Base-by-base conservation (phyloP, 805 yeast species). In the Pichia paraexigua region DNA sequence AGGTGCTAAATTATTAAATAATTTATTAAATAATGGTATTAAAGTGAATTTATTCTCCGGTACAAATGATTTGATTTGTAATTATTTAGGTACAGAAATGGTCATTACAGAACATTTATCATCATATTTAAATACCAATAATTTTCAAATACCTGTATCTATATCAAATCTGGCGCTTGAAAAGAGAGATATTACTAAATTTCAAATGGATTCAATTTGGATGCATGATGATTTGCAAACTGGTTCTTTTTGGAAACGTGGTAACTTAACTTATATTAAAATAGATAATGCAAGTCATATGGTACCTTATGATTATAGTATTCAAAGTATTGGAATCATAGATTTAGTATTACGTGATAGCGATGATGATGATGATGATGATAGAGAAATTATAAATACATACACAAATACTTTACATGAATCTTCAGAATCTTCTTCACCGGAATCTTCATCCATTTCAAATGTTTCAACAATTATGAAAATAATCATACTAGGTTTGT, bases 221-320 rank as follows among this genome's bases (percentile, higher is more conserved):
- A 55, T 63, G 20, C 76, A 75, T 61, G 69, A 75, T 53, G 65
- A 68, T 15, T 53, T 58, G 9, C 53, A 52, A 11, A 76, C 70
- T 11, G 76, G 80, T 54, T 59, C 65, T 39, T 58, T 78, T 40
- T 65, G 66, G 53, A 47, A 66, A 20, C 91, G 82, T 46, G 74
- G 87, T 56, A 87, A 88, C 61, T 71, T 92, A 60, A 85, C 96
- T 0, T 85, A 85, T 63, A 80, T 87, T 32, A 79, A 80, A 52
- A 79, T 92, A 2, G 78, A 69, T 63, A 79, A 87, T 58, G 80
- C 96, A 0, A 85, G 96, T 4, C 98, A 94, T 63, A 92, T 94
- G 98, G 94, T 90, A 25, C 96, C 98, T 1, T 83, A 78, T 57
- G 97, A 91, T 64, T 69, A 79, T 48, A 86, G 94, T 1, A 79